Base-by-base conservation (phyloP, 768 basidiomycete species). In the Pleurotus platypus region DNA sequence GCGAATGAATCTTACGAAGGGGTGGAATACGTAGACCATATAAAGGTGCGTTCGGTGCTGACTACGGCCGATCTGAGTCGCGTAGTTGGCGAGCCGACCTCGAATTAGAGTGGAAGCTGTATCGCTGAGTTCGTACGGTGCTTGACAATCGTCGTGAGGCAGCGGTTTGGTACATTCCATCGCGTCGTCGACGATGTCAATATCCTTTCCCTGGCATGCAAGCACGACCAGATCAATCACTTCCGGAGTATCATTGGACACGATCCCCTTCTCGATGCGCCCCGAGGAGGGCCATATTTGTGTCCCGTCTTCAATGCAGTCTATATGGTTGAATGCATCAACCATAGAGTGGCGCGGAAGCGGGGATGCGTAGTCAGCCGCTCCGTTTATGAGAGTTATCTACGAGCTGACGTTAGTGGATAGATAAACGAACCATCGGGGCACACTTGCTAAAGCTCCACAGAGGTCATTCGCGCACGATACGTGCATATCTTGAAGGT, bases 41-140 rank as follows among this genome's bases (percentile, higher is more conserved):
- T 76, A 75, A 1, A 66, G 55, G 18, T 66, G 67, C 7, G 61
- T 58, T 1, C 74, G 69, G 55, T 68, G 68, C 40, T 75, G 71
- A 4, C 51, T 24, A 46, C 57, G 59, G 27, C 55, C 22, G 2
- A 63, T 50, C 27, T 66, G 62, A 22, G 63, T 60, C 2, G 61
- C 60, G 42, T 69, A 70, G 9, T 58, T 54, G 3, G 61, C 57
- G 7, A 72, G 57, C 42, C 72, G 65, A 0, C 67, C 65, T 0
- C 59, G 49, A 7, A 51, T 49, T n/a, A 20, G 27, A 18, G 12
- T 49, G 2, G 12, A n/a, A 15, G 11, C 20, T 12, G 39, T 39
- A 13, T 26, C 24, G 2, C 12, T n/a, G 4, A 5, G 5, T 20
- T 60, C 59, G 26, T 49, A 48, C 0, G 45, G 30, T n/a, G 26